Base-by-base conservation (phyloP, 208 protist genomes). In the Endotrypanum monterogeii region DNA sequence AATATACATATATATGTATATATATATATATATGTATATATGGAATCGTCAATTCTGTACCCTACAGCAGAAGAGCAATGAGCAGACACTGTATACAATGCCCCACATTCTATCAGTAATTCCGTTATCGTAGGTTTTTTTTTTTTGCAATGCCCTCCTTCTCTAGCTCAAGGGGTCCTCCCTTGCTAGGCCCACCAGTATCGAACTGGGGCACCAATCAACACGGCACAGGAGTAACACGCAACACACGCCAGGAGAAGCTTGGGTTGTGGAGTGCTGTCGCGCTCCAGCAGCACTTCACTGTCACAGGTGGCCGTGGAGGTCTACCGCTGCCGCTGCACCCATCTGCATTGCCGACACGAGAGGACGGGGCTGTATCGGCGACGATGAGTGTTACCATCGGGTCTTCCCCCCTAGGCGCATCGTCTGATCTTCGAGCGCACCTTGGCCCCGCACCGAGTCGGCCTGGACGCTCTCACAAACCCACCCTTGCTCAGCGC, bases 201-300 rank as follows among this genome's bases (percentile, higher is more conserved):
- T 66, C 66, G 1, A 57, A 68, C 30, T 89, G 88, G 85, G 78
- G 85, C 32, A 78, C 63, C 3, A 80, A 48, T 1, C 57, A 65
- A 23, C 25, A 35, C 0, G 20, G 60, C 11, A 57, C 39, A 3
- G 35, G 71, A 12, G 25, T 63, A 9, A 48, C 51, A 44, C 74
- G 71, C 23, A 67, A 58, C 28, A 75, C 62, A n/a, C 78, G 88
- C 7, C 79, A 84, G n/a, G 83, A 90, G 18, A 85, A 92, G 68
- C 58, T 94, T 0, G 82, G 83, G 41, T 60, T 97, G 56, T 97
- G 93, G 91, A 94, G 88, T 48, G 90, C 93, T 1, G 93, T 97
- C 3, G 93, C 93, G 2, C 79, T 97, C 12, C 93, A 97, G 77
- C 82, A 95, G 71, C 93, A 97, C 82, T 92, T 95, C 62, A 67